Evolutionary conservation across 2,329 filamentous ascomycete species (phyloP), one percentile per base, ranked within the genome.

Genomic region (Chaetomiaceae sp.): DNA sequence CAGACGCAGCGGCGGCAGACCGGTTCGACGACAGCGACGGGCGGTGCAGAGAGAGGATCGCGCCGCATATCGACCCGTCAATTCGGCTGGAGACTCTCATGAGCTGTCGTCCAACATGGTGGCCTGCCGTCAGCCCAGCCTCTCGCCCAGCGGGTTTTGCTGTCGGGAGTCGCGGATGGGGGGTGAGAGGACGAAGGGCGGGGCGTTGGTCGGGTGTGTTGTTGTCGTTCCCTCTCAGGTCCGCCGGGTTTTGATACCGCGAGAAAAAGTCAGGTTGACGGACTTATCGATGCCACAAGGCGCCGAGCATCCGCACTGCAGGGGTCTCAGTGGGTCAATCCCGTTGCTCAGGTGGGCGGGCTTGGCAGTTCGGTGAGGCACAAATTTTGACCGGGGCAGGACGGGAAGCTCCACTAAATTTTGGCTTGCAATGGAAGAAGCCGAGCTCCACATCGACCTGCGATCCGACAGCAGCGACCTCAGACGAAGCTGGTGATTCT

Each of bases 31-130:
- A 69, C 63, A 61, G 64, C 61, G 70, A 69, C 59, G 71, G 70
- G 68, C 72, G 72, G 69, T 69, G 72, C 63, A 73, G 71, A 66
- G 78, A 72, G 68, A 79, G 71, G 69, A 80, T 74, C 67, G 78
- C 76, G 74, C 76, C 73, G 72, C 75, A 80, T 73, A 79, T 75
- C 73, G 78, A 78, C 74, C 78, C 72, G 71, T 82, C 78, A 71
- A 82, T 75, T 78, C 76, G 77, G 72, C 72, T 76, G 64, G 75
- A 71, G 71, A 76, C 71, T 78, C 76, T 82, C 80, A 83, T 83
- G 77, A 73, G 79, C 70, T 75, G 72, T 72, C 74, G 72, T 72
- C 75, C 73, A 68, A 72, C 77, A 79, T 80, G 70, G 61, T 73
- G 63, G 59, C 63, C 55, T 60, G 63, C 60, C 60, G 62, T 58